Conservation (phyloP, 441 rosid species). For the Gossypium armourianum region DNA sequence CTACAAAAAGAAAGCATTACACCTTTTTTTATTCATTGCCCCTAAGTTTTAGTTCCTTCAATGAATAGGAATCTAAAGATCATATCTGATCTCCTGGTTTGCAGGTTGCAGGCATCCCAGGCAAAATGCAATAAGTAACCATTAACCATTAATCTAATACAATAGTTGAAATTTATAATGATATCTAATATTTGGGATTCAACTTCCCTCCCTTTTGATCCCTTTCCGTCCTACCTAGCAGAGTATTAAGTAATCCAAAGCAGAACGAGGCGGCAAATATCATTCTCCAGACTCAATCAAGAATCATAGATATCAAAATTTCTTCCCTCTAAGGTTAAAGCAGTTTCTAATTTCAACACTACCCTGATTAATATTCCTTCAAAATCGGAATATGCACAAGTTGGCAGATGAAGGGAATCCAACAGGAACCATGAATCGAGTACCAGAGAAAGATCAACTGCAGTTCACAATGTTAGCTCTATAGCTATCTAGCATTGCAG, state of each 20-base stretch:
- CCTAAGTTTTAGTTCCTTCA: not conserved
- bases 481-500: not conserved
- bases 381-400: conserved; percentile 10
- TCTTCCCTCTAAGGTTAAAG: not conserved
- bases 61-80: not conserved
- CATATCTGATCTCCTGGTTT: not conserved
- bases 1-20: not conserved
- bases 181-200: not conserved
- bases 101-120: not conserved
- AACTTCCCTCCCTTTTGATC: not conserved
- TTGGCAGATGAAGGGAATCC: not conserved
- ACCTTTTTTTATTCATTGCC: not conserved
- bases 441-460: not conserved
- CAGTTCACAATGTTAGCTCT: not conserved
- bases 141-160: not conserved
- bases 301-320: not conserved
- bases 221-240: not conserved
- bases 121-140: not conserved
- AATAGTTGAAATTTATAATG: not conserved
- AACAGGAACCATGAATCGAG: conserved; percentile 1
- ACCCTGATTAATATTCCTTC: not conserved
- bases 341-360: not conserved
- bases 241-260: not conserved
- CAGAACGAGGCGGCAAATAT: not conserved
- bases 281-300: not conserved